Evolutionary conservation across 2,329 filamentous ascomycete genomes (phyloP).

Genomic region (Botrytis elliptica): DNA sequence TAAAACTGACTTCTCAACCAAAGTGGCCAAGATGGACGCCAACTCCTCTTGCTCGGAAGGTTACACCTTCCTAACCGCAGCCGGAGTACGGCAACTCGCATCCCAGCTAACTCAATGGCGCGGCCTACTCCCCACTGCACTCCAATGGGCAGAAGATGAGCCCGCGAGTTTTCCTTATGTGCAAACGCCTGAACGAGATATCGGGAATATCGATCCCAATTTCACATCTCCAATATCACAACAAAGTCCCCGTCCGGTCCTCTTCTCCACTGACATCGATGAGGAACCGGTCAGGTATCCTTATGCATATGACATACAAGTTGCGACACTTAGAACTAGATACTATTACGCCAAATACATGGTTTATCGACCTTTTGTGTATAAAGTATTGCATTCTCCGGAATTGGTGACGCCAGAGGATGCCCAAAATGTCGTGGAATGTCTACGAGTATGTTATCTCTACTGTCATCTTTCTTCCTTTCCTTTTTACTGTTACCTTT

Average conservation of each 20-base stretch:
- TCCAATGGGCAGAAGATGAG: slow-evolving; percentile 58
- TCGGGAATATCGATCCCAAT: slow-evolving; percentile 26
- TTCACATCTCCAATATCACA: slow-evolving; percentile 29
- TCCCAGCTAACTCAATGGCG: slow-evolving; percentile 58
- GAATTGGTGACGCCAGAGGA: slow-evolving; percentile 55
- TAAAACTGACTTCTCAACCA: neutral
- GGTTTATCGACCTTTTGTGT: slow-evolving; percentile 57
- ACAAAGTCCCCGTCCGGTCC: slow-evolving; percentile 35
- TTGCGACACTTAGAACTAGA: slow-evolving; percentile 55
- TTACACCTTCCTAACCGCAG: slow-evolving; percentile 34
- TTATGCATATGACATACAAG: slow-evolving; percentile 55
- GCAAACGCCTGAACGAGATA: neutral
- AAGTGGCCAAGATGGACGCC: slow-evolving; percentile 15
- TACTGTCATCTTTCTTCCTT: neutral
- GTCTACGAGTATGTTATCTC: slow-evolving; percentile 44
- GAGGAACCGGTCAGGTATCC: slow-evolving; percentile 47
- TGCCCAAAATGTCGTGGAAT: slow-evolving; percentile 53
- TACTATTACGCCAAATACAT: slow-evolving; percentile 60
- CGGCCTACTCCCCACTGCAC: slow-evolving; percentile 50
- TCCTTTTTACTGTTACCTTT: neutral
- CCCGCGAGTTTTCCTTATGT: slow-evolving; percentile 44
- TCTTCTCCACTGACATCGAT: slow-evolving; percentile 51
- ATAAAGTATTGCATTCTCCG: slow-evolving; percentile 58
- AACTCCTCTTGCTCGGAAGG: slow-evolving; percentile 25
- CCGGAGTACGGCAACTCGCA: slow-evolving; percentile 51